Evolutionary conservation across 2,329 filamentous ascomycete species (phyloP).

Genomic region (Penicillium brasilianum): DNA sequence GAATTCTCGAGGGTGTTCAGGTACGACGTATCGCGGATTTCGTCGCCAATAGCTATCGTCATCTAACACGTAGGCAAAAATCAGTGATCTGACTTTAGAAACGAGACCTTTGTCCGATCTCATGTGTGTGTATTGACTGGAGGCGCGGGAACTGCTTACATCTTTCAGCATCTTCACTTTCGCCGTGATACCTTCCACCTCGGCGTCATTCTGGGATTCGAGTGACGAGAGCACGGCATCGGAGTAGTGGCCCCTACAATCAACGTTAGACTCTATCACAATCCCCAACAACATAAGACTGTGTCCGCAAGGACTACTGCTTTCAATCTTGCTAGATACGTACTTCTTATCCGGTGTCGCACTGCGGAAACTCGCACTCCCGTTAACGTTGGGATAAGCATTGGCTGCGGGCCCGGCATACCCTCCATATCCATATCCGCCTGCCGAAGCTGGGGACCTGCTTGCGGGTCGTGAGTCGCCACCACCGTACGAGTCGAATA

Average conservation of each 20-base stretch:
- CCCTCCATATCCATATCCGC: slow-evolving; percentile 55
- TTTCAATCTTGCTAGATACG: slow-evolving; percentile 28
- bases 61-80: slow-evolving; percentile 61
- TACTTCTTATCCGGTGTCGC: slow-evolving; percentile 75
- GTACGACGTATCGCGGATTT: slow-evolving; percentile 87
- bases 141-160: slow-evolving; percentile 60
- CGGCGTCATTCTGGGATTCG: slow-evolving; percentile 91
- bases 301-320: too few relatives aligned
- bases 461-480: slow-evolving; percentile 54
- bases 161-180: slow-evolving; percentile 90
- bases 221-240: slow-evolving; percentile 89
- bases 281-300: background rate
- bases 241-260: slow-evolving; percentile 80
- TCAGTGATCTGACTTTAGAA: slow-evolving; percentile 8
- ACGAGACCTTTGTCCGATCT: background rate
- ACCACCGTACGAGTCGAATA: slow-evolving; percentile 75
- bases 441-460: slow-evolving; percentile 52
- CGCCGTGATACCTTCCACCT: slow-evolving; percentile 86
- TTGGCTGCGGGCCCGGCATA: slow-evolving; percentile 35
- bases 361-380: slow-evolving; percentile 53
- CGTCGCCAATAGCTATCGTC: slow-evolving; percentile 89
- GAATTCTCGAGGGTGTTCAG: slow-evolving; percentile 94
- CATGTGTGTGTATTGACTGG: background rate
- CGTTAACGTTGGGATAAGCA: slow-evolving; percentile 33
- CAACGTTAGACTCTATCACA: slow-evolving; percentile 12